These are phyloP conservation scores for Diaporthe vexans DNA, from an alignment of 2,329 filamentous ascomycete genomes.

Conservation along the genomic window DNA sequence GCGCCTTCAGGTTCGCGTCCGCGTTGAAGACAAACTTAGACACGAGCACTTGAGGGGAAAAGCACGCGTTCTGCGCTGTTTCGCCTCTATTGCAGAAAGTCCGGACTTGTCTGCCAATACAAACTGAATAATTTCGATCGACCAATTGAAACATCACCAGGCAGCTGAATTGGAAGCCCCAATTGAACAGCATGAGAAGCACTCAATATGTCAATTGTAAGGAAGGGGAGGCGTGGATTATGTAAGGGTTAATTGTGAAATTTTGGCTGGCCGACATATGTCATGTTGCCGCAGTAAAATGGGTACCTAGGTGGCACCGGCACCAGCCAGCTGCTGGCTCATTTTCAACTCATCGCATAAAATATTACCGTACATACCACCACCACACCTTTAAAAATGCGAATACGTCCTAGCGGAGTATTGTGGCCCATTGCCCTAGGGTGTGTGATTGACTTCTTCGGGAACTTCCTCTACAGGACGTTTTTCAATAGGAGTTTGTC, in stretches of 20 bases:
- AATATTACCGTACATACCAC: no score
- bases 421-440: no score
- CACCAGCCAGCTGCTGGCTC: background rate
- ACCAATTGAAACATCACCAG: background rate
- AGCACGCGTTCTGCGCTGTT: background rate
- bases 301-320: no score
- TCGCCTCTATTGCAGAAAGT: background rate
- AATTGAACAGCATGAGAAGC: background rate
- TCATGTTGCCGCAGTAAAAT: no score
- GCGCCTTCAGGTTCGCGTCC: background rate
- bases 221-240: background rate
- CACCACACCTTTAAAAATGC: no score
- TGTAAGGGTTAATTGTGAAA: background rate
- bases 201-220: background rate
- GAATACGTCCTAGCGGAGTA: no score
- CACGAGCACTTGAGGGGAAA: no score
- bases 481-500: no score
- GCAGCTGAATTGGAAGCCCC: background rate
- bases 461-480: no score
- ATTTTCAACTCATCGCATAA: background rate
- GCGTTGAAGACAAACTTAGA: slow-evolving; percentile 18
- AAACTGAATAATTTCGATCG: background rate
- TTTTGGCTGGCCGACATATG: background rate
- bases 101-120: background rate
- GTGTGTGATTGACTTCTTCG: no score